Base-by-base conservation (phyloP, 2,329 filamentous ascomycete species). In the Penicillium sclerotigenum region DNA sequence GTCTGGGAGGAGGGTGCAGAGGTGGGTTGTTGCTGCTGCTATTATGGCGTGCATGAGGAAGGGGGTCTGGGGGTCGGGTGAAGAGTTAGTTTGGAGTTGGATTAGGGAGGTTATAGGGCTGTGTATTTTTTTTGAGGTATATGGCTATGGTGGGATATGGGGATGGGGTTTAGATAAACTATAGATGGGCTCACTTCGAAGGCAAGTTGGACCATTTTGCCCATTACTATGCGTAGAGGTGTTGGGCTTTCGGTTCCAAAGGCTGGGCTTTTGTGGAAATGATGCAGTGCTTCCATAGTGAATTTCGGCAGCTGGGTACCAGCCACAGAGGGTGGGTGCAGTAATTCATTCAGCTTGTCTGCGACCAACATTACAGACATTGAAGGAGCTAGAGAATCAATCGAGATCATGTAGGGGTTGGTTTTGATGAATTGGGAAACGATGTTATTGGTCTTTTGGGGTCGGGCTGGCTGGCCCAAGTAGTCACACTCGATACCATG, bases 1-100 rank as follows among this genome's bases (percentile, higher is more conserved):
- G 14, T 67, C 60, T 1, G 67, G 64, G 24, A 69, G 37, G 10
- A 66, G 48, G 41, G 65, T 65, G 45, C 66, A 65, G 37, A 75
- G 65, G 47, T 71, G 69, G 14, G 65, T 67, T 6, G 66, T 68
- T 36, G 71, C 65, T 18, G 65, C 59, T 4, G 66, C 73, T 43
- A 74, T 65, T 20, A 75, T 61, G 31, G 67, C 65, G 57, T 76
- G 73, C 72, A 75, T 72, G 29, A 75, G 65, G 45, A 71, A 71
- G 1, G 73, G 72, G 10, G 68, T 68, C 69, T 74, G 40, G 16
- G 7, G 10, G n/a, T n/a, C n/a, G 47, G 37, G 52, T 47, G 40
- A 33, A 28, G 34, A 9, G 43, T 49, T 33, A 41, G 42, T 37
- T 42, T 37, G n/a, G 16, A 5, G 18, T 22, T 42, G n/a, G 11